These are phyloP conservation scores for Alternaria novae-zelandiae DNA, from an alignment of 2,329 filamentous ascomycete genomes.

Conservation along the genomic window DNA sequence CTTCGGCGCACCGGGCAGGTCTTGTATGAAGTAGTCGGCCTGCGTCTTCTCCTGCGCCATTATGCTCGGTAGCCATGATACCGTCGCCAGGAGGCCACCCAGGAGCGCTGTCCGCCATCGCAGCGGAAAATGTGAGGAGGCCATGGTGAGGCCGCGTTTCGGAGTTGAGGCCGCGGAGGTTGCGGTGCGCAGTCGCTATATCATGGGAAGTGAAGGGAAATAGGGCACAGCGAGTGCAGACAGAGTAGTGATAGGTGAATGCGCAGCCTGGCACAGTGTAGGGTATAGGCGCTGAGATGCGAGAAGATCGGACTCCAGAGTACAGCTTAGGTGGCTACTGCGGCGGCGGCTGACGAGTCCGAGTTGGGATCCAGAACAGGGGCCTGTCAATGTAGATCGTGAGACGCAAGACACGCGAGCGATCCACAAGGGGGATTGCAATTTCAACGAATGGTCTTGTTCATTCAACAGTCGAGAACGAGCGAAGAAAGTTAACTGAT, in stretches of 20 bases:
- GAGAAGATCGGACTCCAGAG: slow-evolving; percentile 19
- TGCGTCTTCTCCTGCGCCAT: slow-evolving; percentile 61
- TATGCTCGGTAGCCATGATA: slow-evolving; percentile 40
- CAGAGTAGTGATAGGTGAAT: neutral
- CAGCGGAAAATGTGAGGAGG: slow-evolving; percentile 33
- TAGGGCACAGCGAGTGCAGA: neutral
- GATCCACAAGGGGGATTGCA: slow-evolving; percentile 7
- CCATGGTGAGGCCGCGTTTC: slow-evolving; percentile 27
- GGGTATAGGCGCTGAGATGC: slow-evolving; percentile 10
- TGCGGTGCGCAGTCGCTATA: slow-evolving; percentile 40
- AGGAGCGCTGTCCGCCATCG: slow-evolving; percentile 44
- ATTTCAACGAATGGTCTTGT: neutral
- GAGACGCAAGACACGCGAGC: slow-evolving; percentile 5
- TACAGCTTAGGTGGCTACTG: slow-evolving; percentile 33
- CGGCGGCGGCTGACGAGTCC: slow-evolving; percentile 38
- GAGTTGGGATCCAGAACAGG: slow-evolving; percentile 18
- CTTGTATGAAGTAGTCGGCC: slow-evolving; percentile 88
- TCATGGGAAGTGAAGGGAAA: slow-evolving; percentile 33
- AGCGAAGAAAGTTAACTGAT: neutral
- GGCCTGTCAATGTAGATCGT: neutral
- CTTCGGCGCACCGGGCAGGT: slow-evolving; percentile 82
- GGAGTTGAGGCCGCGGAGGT: slow-evolving; percentile 22
- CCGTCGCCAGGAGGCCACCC: slow-evolving; percentile 38
- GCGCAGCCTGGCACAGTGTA: neutral
- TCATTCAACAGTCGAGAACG: neutral